These are phyloP conservation scores for Claviceps fusiformis DNA, from an alignment of 2,329 filamentous ascomycete species.

Conservation along the genomic window DNA sequence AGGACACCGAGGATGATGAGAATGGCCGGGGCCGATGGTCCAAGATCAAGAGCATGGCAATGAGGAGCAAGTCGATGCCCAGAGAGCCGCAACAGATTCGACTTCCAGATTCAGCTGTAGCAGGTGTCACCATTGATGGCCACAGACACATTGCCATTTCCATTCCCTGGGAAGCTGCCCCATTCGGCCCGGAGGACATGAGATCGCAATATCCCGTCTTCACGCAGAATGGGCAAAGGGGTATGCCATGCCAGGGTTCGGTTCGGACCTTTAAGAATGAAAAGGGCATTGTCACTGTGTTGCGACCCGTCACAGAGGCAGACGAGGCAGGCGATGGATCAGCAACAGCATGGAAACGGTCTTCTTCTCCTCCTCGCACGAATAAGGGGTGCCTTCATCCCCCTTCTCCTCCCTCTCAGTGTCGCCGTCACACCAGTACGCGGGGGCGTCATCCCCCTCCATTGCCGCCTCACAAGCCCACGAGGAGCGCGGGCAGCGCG, in stretches of 20 bases:
- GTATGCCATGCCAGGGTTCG: slow-evolving; percentile 6
- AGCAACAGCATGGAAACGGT: not conserved
- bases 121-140: slow-evolving; percentile 37
- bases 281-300: slow-evolving; percentile 23
- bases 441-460: not conserved
- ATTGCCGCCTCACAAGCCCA: slow-evolving; percentile 5
- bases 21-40: slow-evolving; percentile 25
- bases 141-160: slow-evolving; percentile 48
- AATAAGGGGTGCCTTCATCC: too few relatives aligned
- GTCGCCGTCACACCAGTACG: too few relatives aligned
- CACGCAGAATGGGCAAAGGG: slow-evolving; percentile 8
- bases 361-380: not conserved
- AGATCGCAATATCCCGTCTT: slow-evolving; percentile 22
- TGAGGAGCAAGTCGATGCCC: slow-evolving; percentile 22
- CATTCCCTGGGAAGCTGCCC: slow-evolving; percentile 38
- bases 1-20: slow-evolving; percentile 11
- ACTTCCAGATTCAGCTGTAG: slow-evolving; percentile 42
- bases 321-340: slow-evolving; percentile 5
- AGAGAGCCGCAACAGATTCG: slow-evolving; percentile 19
- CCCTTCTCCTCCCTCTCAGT: not conserved
- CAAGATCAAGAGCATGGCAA: slow-evolving; percentile 27
- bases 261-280: slow-evolving; percentile 20
- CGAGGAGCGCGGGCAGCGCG: slow-evolving; percentile 8
- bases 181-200: slow-evolving; percentile 21
- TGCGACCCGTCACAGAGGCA: slow-evolving; percentile 18